Evolutionary conservation across 139 green algal genomes (phyloP).

Genomic region (Coelastrella sp.): DNA sequence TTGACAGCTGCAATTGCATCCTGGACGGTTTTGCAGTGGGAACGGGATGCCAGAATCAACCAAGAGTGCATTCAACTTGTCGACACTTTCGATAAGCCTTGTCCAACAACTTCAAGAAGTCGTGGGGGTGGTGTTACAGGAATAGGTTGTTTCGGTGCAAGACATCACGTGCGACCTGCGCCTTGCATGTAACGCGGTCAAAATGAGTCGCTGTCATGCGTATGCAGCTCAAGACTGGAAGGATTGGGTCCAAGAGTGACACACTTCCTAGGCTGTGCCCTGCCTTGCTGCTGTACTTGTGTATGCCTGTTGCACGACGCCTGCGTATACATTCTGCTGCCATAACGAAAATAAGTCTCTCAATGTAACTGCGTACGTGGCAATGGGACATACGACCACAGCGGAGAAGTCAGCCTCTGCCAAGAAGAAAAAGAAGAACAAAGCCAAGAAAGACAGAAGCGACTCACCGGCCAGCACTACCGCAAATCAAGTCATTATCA

Average conservation of each 20-base stretch:
- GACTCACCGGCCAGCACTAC: neutral
- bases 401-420: neutral
- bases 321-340: too few species aligned
- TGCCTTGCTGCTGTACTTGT: neutral
- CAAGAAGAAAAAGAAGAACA: conserved; percentile 12
- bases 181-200: too few species aligned
- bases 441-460: neutral
- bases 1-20: conserved; percentile 16
- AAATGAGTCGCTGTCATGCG: neutral
- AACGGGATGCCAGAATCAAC: neutral
- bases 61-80: too few species aligned
- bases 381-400: neutral
- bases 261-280: neutral
- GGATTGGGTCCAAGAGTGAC: neutral
- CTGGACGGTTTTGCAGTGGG: neutral
- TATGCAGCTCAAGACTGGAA: neutral
- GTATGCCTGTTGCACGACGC: neutral
- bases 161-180: too few species aligned
- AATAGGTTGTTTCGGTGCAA: too few species aligned
- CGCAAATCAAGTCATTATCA: neutral
- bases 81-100: neutral
- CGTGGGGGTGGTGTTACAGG: too few species aligned
- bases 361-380: neutral
- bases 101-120: neutral
- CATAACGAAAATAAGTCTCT: too few species aligned